Evolutionary conservation across 2,329 filamentous ascomycete species (phyloP), one percentile per base, ranked within the genome.

Genomic region (Exophiala lecanii-corni): DNA sequence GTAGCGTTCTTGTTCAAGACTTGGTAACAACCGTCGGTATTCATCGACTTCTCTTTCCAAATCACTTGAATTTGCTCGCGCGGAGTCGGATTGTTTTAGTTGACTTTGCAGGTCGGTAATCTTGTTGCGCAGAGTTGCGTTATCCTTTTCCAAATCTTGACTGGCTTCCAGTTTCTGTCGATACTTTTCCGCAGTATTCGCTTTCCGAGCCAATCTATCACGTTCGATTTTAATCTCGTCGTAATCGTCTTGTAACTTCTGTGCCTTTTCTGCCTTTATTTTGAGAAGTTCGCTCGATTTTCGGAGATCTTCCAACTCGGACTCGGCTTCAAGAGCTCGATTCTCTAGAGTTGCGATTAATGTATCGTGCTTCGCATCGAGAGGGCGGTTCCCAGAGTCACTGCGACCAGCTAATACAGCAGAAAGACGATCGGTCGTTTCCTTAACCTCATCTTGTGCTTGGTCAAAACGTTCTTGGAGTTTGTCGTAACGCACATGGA

Each of bases 261-360:
- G 47, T 26, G 64, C 66, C 23, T 66, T 63, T 45, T 70, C 65
- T 13, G 65, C 66, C 51, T 71, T 69, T 42, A 68, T 62, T 33
- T 64, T 64, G 44, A 70, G 55, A 4, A 66, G 65, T 45, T 70
- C 67, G 17, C 68, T 59, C 1, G 61, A 63, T 62, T 69, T 71
- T 15, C 64, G 61, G 19, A 72, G 54, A 19, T 64, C 63, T 48
- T 69, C 66, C 5, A 68, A 62, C 45, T 70, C 66, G 43, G 68
- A 61, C 45, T 71, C 65, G 20, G 64, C 55, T 21, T 74, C 69
- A 43, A 84, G 76, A 9, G 82, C 65, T 54, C 85, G 76, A 15
- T 75, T 73, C 60, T 89, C 85, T 54, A 87, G 77, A 17, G 72
- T 75, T 28, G 80, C 79, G 57, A 89, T 89, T 37, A 87, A 70